A percentile compares a stretch with the other conserved stretches of the same genome.
Evolutionary conservation across 2,329 filamentous ascomycete genomes (phyloP).

Genomic region (Pseudogymnoascus sp.): DNA sequence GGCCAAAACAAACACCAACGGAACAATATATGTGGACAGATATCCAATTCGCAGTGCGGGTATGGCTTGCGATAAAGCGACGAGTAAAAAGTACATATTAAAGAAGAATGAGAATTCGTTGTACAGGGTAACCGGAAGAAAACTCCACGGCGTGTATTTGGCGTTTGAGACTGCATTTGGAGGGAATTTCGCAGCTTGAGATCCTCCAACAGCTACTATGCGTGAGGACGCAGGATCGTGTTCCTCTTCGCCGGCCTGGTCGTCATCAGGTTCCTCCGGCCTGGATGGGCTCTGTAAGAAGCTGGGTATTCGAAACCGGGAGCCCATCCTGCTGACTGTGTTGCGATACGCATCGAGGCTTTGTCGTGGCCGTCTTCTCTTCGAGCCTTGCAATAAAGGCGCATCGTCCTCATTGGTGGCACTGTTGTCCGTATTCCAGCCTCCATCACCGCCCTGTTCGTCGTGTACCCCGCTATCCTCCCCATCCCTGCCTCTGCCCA

Average conservation of each 20-base stretch:
- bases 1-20: constrained; percentile 80
- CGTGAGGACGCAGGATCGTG: constrained; percentile 65
- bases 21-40: constrained; percentile 87
- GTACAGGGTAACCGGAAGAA: constrained; percentile 88
- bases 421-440: constrained; percentile 53
- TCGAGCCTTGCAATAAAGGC: constrained; percentile 52
- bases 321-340: constrained; percentile 41
- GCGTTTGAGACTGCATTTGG: constrained; percentile 91
- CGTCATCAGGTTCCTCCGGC: constrained; percentile 23
- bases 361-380: constrained; percentile 27
- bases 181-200: constrained; percentile 70
- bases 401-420: constrained; percentile 58
- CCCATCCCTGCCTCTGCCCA: constrained; percentile 48
- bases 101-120: constrained; percentile 99
- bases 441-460: constrained; percentile 40
- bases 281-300: constrained; percentile 47
- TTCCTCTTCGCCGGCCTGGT: constrained; percentile 42
- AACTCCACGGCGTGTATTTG: constrained; percentile 93
- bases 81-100: constrained; percentile 97
- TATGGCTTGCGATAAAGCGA: constrained; percentile 88
- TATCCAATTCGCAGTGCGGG: constrained; percentile 87
- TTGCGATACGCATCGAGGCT: constrained; percentile 33
- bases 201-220: constrained; percentile 65
- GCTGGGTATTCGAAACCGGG: constrained; percentile 56
- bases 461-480: constrained; percentile 60